Evolutionary conservation across 192 early-diverging fungal genomes (phyloP), one percentile per base, ranked within the genome.

Genomic region (Podila minutissima): DNA sequence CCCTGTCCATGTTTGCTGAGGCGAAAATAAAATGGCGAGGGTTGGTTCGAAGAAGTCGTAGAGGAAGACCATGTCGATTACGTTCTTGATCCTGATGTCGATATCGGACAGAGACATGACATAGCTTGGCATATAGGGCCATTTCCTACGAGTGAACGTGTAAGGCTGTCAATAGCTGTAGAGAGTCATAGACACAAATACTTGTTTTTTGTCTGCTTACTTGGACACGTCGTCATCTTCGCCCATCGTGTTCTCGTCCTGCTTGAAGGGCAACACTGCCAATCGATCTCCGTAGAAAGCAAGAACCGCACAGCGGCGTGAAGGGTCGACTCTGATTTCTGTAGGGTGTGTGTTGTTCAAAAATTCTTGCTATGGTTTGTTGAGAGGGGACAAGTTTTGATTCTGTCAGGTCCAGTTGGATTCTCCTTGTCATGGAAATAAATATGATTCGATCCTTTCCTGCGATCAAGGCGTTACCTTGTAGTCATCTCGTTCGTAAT

Each of bases 1-100:
- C 85, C 95, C 96, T 3, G 96, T 89, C 96, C 96, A 98, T 26
- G 94, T 94, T 50, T 93, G 91, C 53, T 87, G 82, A 22, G 95
- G 85, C 82, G 98, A 93, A 78, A 94, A 98, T 66, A 99, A 84
- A 70, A 99, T 94, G 0, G 95, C 97, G 32, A 99, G 86, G 10
- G 96, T 97, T 6, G 98, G 98, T 75, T 97, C 96, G 57, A 95
- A 88, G 62, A 95, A 99, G 33, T 94, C 97, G 62, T 93, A 81
- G 37, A 99, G 87, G 68, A 99, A 99, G 2, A 84, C 90, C 89
- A 97, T 92, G 65, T 99, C 97, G 49, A 94, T 91, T 0, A 99
- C 89, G 58, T 94, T 92, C 59, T 91, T 87, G 65, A 98, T 89
- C 59, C 76, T 82, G 41, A 81, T 72, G 55, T 91, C 91, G 32